A percentile compares a stretch with the other conserved stretches of the same genome.
Evolutionary conservation across 78 protist species (phyloP).

Genomic region (Salpingoeca rosetta): DNA sequence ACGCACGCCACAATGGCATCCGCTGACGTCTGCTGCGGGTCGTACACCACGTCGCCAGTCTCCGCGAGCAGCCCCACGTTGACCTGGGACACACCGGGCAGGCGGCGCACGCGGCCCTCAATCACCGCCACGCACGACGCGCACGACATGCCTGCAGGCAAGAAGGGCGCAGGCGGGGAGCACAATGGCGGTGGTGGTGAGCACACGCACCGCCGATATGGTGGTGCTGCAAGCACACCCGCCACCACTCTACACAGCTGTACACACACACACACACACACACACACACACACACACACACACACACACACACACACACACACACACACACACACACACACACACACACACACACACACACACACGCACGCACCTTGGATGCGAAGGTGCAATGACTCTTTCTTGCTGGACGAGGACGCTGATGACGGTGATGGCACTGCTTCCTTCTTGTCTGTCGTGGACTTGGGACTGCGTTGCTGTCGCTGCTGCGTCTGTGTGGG

Average conservation of each 20-base stretch:
- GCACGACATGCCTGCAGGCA: constrained; percentile 55
- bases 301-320: no score
- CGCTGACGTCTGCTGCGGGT: background rate
- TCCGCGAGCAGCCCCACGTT: constrained; percentile 11
- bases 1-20: background rate
- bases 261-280: no score
- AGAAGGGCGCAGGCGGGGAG: background rate
- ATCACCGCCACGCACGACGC: constrained; percentile 35
- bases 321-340: no score
- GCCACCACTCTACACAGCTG: no score
- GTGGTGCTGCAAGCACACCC: background rate
- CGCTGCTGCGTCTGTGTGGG: background rate
- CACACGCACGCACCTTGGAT: background rate
- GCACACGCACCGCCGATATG: background rate
- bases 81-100: constrained; percentile 7
- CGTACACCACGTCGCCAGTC: background rate
- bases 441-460: background rate
- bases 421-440: background rate
- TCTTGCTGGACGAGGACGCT: background rate
- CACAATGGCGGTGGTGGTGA: background rate
- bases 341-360: no score
- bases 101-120: background rate
- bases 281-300: no score
- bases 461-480: background rate
- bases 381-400: background rate